phyloP scores from a whole-genome alignment of 208 protist genomes.

The Balamuthia mandrillaris region DNA sequence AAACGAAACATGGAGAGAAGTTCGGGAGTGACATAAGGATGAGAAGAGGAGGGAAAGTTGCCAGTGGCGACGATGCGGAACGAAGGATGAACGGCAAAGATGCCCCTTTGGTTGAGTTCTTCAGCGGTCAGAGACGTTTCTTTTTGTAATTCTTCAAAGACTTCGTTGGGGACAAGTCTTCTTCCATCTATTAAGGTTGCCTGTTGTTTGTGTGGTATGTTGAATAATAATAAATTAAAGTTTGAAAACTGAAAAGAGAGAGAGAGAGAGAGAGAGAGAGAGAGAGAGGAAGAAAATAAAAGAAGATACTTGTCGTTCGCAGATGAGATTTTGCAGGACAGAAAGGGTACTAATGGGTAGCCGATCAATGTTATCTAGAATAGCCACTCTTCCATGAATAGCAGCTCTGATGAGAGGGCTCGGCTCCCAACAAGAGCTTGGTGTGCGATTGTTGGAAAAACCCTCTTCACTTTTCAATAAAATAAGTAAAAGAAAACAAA shows the following conservation, averaged over 20 bases:
- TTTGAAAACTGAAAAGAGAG: conserved; percentile 66
- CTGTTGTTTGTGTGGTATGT: neutral
- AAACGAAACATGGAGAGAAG: conserved; percentile 82
- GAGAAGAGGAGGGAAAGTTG: neutral
- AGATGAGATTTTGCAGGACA: conserved; percentile 9
- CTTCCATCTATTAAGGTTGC: conserved; percentile 71
- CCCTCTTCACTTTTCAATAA: too few relatives aligned
- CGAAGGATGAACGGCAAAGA: conserved; percentile 82
- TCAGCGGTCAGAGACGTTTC: neutral
- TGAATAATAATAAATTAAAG: too few relatives aligned
- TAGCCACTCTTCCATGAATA: conserved; percentile 74
- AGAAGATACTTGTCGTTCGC: neutral
- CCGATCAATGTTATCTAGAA: conserved; percentile 84
- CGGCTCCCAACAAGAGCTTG: conserved; percentile 83
- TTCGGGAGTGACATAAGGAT: conserved; percentile 76
- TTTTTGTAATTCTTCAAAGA: neutral
- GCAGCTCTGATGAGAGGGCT: conserved; percentile 81
- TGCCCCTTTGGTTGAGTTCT: neutral
- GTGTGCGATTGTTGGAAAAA: too few relatives aligned
- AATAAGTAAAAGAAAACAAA: too few relatives aligned
- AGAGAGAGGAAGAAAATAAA: neutral
- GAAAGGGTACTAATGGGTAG: conserved; percentile 3
- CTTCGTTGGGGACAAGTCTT: conserved; percentile 72
- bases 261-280: conserved; percentile 68
- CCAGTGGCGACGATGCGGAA: conserved; percentile 86